These are phyloP conservation scores for Pythium utonaiense DNA, from an alignment of 352 stramenopile genomes.

Conservation along the genomic window DNA sequence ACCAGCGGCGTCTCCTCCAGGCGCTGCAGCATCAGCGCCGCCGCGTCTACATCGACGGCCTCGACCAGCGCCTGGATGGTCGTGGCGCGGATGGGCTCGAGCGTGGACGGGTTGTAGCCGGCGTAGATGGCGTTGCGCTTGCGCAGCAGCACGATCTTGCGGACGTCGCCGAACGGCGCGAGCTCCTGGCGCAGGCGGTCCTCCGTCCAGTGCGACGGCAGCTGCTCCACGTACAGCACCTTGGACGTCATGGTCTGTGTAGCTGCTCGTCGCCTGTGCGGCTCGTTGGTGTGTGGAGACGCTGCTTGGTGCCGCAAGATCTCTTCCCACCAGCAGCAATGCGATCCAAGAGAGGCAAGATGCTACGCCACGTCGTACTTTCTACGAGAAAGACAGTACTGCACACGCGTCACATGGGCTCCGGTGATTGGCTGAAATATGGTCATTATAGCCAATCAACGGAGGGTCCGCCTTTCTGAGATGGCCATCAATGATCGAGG, in stretches of 20 bases:
- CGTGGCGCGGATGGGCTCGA: slow-evolving; percentile 28
- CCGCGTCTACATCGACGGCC: slow-evolving; percentile 29
- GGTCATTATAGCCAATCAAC: slow-evolving; percentile 7
- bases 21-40: slow-evolving; percentile 27
- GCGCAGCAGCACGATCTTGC: slow-evolving; percentile 45
- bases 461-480: slow-evolving; percentile 7
- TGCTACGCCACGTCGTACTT: slow-evolving; percentile 17
- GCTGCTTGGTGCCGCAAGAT: slow-evolving; percentile 13
- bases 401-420: not conserved
- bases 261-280: not conserved
- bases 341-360: slow-evolving; percentile 20
- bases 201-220: slow-evolving; percentile 49
- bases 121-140: slow-evolving; percentile 54
- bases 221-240: slow-evolving; percentile 48
- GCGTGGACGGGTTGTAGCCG: slow-evolving; percentile 31
- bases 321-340: slow-evolving; percentile 8
- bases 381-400: not conserved
- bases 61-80: slow-evolving; percentile 51
- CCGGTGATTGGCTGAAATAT: not conserved
- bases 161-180: slow-evolving; percentile 25
- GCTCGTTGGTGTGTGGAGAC: not conserved
- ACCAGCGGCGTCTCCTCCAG: slow-evolving; percentile 28
- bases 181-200: slow-evolving; percentile 28
- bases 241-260: slow-evolving; percentile 32
- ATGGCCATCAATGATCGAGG: not conserved